phyloP scores from a whole-genome alignment of 2,329 filamentous ascomycete species.

The Rhynchosporium graminicola region DNA sequence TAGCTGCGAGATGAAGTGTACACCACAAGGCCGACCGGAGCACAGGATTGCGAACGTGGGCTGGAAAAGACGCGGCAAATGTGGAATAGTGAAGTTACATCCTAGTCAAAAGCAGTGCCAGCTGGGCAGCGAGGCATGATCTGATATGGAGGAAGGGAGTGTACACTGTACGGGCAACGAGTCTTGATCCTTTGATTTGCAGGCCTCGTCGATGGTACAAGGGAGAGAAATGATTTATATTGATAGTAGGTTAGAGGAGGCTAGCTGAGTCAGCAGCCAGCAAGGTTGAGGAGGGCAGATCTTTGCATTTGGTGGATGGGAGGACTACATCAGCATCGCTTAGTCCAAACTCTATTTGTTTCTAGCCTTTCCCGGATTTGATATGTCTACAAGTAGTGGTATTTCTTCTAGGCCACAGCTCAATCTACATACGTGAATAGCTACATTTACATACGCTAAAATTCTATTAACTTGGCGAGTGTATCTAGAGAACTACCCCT shows the following conservation, averaged over 20 bases:
- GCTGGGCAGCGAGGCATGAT: slow-evolving; percentile 9
- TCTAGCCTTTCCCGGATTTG: neutral
- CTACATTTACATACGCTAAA: no score
- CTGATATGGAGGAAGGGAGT: neutral
- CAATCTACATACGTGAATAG: neutral
- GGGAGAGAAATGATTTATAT: neutral
- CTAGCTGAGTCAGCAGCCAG: neutral
- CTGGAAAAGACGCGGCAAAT: no score
- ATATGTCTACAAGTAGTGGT: neutral
- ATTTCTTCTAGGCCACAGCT: neutral
- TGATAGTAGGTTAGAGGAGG: neutral
- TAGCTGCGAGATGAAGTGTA: no score
- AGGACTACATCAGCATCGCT: neutral
- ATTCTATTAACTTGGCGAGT: no score
- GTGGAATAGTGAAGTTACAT: neutral
- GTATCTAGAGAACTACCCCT: no score
- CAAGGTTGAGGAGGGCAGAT: neutral
- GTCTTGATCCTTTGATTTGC: neutral
- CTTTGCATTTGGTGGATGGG: neutral
- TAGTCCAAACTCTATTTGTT: neutral
- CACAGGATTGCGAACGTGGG: no score
- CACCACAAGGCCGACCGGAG: no score
- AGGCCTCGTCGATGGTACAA: neutral
- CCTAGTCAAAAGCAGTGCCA: slow-evolving; percentile 11
- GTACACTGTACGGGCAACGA: neutral